Evolutionary conservation across 352 stramenopile genomes (phyloP).

Genomic region (Pythium pyrilobum): DNA sequence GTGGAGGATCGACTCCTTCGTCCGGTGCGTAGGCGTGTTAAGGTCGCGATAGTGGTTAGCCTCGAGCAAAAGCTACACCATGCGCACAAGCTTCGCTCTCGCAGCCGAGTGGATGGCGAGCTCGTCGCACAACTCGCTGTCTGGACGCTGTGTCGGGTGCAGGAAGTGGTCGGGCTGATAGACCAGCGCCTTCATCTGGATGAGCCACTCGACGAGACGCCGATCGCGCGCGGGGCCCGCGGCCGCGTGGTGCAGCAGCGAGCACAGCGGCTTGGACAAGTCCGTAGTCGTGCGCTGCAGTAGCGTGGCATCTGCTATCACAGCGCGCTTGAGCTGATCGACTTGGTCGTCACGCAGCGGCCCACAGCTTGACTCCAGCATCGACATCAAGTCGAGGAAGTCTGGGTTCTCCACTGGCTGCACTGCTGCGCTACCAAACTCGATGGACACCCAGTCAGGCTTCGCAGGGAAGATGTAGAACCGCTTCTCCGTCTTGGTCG

Average conservation of each 20-base stretch:
- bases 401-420: not conserved
- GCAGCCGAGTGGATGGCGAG: slow-evolving; percentile 5
- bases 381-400: not conserved
- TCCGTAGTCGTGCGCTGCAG: not conserved
- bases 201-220: not conserved
- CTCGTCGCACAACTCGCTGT: too few species aligned
- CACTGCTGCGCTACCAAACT: not conserved
- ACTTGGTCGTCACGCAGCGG: not conserved
- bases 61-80: not conserved
- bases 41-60: not conserved
- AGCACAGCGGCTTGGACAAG: not conserved
- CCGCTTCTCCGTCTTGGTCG: not conserved
- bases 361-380: not conserved
- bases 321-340: not conserved
- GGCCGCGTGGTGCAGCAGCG: not conserved
- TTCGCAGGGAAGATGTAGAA: not conserved
- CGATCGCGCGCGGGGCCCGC: not conserved
- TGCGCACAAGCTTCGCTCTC: not conserved
- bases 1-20: not conserved
- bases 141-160: too few species aligned
- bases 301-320: not conserved
- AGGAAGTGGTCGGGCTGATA: not conserved
- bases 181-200: not conserved
- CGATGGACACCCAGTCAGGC: not conserved
- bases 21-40: not conserved